Evolutionary conservation across 495 filamentous ascomycete genomes (phyloP).

Genomic region (Penicillium maclennaniae): DNA sequence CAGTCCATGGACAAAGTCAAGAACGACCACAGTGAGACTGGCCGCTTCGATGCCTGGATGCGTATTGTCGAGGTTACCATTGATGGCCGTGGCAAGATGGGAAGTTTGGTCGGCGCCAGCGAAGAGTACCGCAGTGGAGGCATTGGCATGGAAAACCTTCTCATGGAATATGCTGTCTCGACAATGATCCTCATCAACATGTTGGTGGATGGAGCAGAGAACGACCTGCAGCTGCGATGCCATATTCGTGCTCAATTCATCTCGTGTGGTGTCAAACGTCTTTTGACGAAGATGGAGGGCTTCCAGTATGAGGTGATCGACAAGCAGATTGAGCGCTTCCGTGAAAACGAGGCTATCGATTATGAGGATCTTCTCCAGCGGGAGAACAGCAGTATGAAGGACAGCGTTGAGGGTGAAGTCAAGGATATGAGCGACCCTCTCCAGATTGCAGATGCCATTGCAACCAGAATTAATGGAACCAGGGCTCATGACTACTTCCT

Average conservation of each 20-base stretch:
- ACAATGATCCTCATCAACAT: conserved; percentile 95
- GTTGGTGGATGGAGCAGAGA: conserved; percentile 86
- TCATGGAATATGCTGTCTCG: conserved; percentile 98
- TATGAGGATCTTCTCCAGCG: conserved; percentile 95
- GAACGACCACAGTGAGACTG: conserved; percentile 83
- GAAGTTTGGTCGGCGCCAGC: conserved; percentile 91
- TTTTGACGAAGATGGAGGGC: conserved; percentile 93
- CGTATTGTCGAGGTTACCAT: conserved; percentile 96
- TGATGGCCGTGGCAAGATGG: conserved; percentile 97
- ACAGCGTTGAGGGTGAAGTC: conserved; percentile 83
- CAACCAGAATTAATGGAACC: conserved; percentile 76
- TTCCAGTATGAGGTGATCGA: conserved; percentile 99
- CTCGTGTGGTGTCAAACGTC: conserved; percentile 91
- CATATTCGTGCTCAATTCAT: conserved; percentile 96
- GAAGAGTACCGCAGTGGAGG: conserved; percentile 96
- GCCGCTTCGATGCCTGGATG: conserved; percentile 98
- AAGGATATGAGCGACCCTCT: conserved; percentile 92
- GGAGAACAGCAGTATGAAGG: conserved; percentile 85
- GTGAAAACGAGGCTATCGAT: conserved; percentile 92
- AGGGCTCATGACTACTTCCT: conserved; percentile 93
- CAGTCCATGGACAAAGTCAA: conserved; percentile 93
- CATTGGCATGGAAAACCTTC: conserved; percentile 96
- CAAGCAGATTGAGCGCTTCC: conserved; percentile 94
- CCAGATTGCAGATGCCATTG: conserved; percentile 92
- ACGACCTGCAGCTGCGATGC: conserved; percentile 82